A percentile compares a stretch with the other conserved stretches of the same genome.
These are phyloP conservation scores for Penicillium occitanis DNA, from an alignment of 2,329 filamentous ascomycete species.

Conservation along the genomic window DNA sequence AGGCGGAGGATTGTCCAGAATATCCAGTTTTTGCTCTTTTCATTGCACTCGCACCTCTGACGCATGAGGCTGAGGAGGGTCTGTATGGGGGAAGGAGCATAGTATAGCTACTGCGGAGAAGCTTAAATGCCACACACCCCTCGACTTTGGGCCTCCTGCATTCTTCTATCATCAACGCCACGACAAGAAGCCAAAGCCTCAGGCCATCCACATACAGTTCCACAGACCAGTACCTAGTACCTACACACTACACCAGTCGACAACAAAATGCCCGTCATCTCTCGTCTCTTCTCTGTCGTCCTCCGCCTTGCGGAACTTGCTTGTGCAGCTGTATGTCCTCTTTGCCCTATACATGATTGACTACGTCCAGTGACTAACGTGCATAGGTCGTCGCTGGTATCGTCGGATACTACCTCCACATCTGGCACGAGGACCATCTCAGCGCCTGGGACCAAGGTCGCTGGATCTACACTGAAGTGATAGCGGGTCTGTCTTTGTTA, in stretches of 20 bases:
- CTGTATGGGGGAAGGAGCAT: not conserved
- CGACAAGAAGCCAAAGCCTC: not conserved
- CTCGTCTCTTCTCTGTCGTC: slow-evolving; percentile 56
- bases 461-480: slow-evolving; percentile 72
- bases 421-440: slow-evolving; percentile 38
- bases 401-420: slow-evolving; percentile 64
- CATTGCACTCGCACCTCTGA: slow-evolving; percentile 4
- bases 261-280: slow-evolving; percentile 50
- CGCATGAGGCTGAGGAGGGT: slow-evolving; percentile 9
- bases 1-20: not conserved
- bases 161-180: not conserved
- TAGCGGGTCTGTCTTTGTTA: slow-evolving; percentile 68
- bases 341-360: slow-evolving; percentile 27
- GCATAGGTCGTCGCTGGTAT: slow-evolving; percentile 62
- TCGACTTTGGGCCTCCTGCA: not conserved
- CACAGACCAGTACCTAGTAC: not conserved
- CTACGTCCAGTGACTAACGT: not conserved
- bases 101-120: not conserved
- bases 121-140: slow-evolving; percentile 19
- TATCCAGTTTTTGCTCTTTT: not conserved
- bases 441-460: slow-evolving; percentile 60
- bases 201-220: not conserved
- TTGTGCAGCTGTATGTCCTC: slow-evolving; percentile 61
- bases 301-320: slow-evolving; percentile 64
- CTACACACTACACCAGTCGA: not conserved